Base-by-base conservation (phyloP, 2,329 filamentous ascomycete species). In the Ascosphaera apis region DNA sequence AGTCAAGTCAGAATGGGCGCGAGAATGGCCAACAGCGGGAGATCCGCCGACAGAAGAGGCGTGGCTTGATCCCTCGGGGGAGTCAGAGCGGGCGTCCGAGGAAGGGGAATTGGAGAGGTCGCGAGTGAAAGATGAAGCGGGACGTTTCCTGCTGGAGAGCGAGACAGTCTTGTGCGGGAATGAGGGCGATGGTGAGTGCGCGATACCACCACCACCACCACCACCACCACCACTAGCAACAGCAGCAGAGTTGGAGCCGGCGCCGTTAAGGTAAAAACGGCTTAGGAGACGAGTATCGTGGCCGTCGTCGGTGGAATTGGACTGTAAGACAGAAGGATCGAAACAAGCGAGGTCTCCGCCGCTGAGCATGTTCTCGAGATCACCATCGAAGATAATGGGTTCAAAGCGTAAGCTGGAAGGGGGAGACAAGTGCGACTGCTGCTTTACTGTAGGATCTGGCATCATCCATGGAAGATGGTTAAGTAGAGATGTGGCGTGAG, bases 271-370 rank as follows among this genome's bases (percentile, higher is more conserved):
- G 37, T 13, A 46, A 46, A 21, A 51, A 36, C 13, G 47, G 47
- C 3, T 47, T 46, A 1, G 49, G 45, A 36, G 49, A 49, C 42
- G 53, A 40, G 37, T 47, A 44, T 18, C 48, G 45, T 25, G 51
- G 45, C 55, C 53, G 39, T 61, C 57, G 36, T 60, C 59, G 30
- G 52, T 45, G 11, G 48, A 45, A 17, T 56, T 47, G 35, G 54
- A 51, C 27, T 57, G 50, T 18, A 53, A 47, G 37, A 52, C 47
- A 34, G 51, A 45, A 16, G 51, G 48, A 37, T 60, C 51, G 33
- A 61, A 48, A 32, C 60, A 57, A 37, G 57, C 53, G 49, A 60
- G 53, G 38, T 61, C 53, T 35, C 51, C 47, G 39, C 59, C 52
- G 38, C 52, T 50, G 39, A 54, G 56, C 23, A 50, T 41, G 37